Evolutionary conservation across 2,329 filamentous ascomycete species (phyloP).

Genomic region (Epichloe baconii): DNA sequence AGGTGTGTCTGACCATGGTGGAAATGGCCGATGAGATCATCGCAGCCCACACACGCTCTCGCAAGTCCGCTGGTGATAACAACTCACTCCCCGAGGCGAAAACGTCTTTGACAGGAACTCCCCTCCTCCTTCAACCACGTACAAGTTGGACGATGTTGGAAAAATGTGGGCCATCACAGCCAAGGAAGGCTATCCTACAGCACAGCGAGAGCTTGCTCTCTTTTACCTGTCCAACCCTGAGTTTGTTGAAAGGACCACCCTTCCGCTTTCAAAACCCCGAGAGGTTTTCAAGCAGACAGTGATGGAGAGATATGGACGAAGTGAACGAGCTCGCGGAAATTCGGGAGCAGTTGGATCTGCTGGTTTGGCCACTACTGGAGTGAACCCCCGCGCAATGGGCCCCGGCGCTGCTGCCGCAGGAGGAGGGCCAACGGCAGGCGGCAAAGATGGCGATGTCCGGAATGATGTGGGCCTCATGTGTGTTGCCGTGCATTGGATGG

Average conservation of each 20-base stretch:
- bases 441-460: slow-evolving; percentile 37
- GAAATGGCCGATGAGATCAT: slow-evolving; percentile 44
- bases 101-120: slow-evolving; percentile 26
- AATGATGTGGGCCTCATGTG: slow-evolving; percentile 86
- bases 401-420: slow-evolving; percentile 9
- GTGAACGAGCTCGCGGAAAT: slow-evolving; percentile 14
- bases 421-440: slow-evolving; percentile 13
- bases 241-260: slow-evolving; percentile 63
- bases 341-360: slow-evolving; percentile 12
- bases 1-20: slow-evolving; percentile 70
- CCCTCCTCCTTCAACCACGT: slow-evolving; percentile 43
- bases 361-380: slow-evolving; percentile 13
- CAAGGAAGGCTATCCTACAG: slow-evolving; percentile 70
- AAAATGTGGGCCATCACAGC: slow-evolving; percentile 88
- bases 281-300: slow-evolving; percentile 86
- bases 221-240: slow-evolving; percentile 90
- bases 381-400: slow-evolving; percentile 12
- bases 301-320: slow-evolving; percentile 53
- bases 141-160: slow-evolving; percentile 68
- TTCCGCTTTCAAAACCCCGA: slow-evolving; percentile 70
- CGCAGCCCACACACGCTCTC: slow-evolving; percentile 50
- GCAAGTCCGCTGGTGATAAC: slow-evolving; percentile 30
- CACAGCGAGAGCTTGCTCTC: slow-evolving; percentile 84
- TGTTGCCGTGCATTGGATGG: slow-evolving; percentile 95
- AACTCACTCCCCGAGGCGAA: slow-evolving; percentile 16